phyloP scores from a whole-genome alignment of 495 filamentous ascomycete genomes.

The Xylaria longipes region DNA sequence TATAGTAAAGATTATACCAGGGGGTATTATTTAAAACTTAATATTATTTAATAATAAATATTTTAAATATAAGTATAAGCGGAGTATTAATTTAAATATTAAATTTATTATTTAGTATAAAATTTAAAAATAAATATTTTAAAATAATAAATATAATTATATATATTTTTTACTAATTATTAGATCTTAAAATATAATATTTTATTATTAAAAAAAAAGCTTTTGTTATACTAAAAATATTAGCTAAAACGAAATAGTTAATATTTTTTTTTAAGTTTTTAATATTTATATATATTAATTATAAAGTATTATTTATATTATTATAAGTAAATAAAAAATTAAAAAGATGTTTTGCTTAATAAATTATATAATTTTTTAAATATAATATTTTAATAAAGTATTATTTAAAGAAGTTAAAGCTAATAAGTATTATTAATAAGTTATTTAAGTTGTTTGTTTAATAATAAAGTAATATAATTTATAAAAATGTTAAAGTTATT shows the following conservation, averaged over 20 bases:
- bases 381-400: background rate
- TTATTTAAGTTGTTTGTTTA: background rate
- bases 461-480: background rate
- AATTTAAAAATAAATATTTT: background rate
- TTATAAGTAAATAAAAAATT: background rate
- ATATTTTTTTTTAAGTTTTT: background rate
- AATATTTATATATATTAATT: background rate
- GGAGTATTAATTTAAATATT: background rate
- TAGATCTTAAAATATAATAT: background rate
- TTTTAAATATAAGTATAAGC: background rate
- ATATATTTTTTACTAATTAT: slow-evolving; percentile 3
- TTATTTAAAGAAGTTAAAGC: background rate
- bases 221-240: background rate
- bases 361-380: background rate
- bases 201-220: slow-evolving; percentile 11
- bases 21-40: background rate
- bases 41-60: background rate
- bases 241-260: background rate
- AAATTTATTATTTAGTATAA: background rate
- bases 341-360: background rate
- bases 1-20: background rate
- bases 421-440: background rate
- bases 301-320: background rate
- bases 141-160: background rate
- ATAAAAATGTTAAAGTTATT: background rate